Evolutionary conservation across 2,329 filamentous ascomycete species (phyloP).

Genomic region (Phaeosphaeria sp.): DNA sequence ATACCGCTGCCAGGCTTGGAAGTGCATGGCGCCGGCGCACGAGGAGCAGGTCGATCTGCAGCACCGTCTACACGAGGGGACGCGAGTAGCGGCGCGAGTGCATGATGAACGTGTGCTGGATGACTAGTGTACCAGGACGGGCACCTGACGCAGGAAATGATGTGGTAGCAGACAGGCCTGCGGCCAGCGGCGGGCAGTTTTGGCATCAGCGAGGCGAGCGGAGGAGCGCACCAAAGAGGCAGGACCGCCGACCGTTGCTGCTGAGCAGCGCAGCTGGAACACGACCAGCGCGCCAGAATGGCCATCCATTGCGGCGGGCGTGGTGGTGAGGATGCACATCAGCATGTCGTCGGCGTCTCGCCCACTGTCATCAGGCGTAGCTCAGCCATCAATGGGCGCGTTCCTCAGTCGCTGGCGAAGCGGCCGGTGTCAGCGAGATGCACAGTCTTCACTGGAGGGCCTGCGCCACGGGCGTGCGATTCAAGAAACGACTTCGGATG

Average conservation of each 20-base stretch:
- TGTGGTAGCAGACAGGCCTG: neutral
- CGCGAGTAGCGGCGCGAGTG: constrained; percentile 9
- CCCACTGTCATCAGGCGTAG: too few species aligned
- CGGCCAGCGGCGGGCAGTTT: constrained; percentile 13
- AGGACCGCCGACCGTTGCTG: constrained; percentile 9
- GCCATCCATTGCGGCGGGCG: neutral
- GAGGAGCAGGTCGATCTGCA: constrained; percentile 22
- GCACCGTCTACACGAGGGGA: constrained; percentile 4
- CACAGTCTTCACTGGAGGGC: neutral
- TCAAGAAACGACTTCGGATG: neutral
- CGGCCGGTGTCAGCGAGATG: neutral
- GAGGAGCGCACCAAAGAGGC: constrained; percentile 7
- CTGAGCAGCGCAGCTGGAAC: constrained; percentile 6
- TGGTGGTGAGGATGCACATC: neutral
- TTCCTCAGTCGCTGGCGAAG: neutral
- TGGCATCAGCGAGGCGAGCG: constrained; percentile 7
- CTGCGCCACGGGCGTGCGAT: neutral
- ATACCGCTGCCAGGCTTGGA: constrained; percentile 17
- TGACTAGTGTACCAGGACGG: constrained; percentile 8
- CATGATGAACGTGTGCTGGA: constrained; percentile 4
- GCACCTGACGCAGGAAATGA: constrained; percentile 13
- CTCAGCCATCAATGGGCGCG: too few species aligned
- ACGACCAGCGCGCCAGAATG: constrained; percentile 1
- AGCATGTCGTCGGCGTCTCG: neutral
- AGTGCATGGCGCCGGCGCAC: constrained; percentile 10